These are phyloP conservation scores for Venturia aucupariae DNA, from an alignment of 2,329 filamentous ascomycete genomes.

Conservation along the genomic window DNA sequence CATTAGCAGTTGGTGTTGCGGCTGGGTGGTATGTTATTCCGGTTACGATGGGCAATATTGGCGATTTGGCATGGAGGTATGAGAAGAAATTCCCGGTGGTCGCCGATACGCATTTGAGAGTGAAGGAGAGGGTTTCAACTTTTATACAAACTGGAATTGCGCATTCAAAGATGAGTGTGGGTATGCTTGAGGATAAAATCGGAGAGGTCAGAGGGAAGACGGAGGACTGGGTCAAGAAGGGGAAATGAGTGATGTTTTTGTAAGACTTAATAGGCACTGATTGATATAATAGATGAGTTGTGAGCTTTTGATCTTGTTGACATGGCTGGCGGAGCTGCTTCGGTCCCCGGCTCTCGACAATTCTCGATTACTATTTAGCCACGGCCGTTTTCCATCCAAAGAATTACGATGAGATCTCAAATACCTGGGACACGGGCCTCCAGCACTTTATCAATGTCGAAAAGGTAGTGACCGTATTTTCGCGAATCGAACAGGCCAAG, in stretches of 20 bases:
- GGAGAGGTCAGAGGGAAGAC: conserved; percentile 63
- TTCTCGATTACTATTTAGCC: neutral
- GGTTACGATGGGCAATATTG: conserved; percentile 81
- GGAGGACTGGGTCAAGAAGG: conserved; percentile 87
- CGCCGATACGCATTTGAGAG: conserved; percentile 67
- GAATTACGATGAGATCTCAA: no score
- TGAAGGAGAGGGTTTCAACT: conserved; percentile 59
- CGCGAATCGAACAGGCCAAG: no score
- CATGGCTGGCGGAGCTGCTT: neutral
- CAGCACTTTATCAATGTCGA: no score
- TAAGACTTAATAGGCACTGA: neutral
- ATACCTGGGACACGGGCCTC: no score
- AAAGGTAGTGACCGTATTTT: no score
- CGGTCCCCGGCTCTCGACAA: neutral
- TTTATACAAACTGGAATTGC: conserved; percentile 65
- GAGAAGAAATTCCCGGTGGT: conserved; percentile 81
- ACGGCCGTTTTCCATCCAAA: no score
- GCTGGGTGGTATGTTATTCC: conserved; percentile 81
- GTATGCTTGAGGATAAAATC: conserved; percentile 74
- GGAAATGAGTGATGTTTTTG: conserved; percentile 25
- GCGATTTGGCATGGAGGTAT: conserved; percentile 80
- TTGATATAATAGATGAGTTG: neutral
- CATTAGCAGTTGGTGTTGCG: conserved; percentile 69
- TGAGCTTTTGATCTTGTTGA: neutral
- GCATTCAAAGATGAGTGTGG: conserved; percentile 60